Base-by-base conservation (phyloP, 495 filamentous ascomycete genomes). In the Annulohypoxylon maeteangense region DNA sequence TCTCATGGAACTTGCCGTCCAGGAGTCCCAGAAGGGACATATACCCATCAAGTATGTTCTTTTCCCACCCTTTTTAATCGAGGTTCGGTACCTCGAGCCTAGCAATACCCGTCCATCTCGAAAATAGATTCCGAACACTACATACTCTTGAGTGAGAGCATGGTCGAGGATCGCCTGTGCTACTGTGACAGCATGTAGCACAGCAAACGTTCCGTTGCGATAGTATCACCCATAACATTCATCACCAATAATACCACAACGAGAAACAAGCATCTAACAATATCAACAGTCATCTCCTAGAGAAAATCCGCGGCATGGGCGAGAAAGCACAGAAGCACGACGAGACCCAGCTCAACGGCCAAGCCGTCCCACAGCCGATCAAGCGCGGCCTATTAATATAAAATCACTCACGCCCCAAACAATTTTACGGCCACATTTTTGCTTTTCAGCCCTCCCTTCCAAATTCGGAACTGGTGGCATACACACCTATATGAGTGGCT, bases 41-140 rank as follows among this genome's bases (percentile, higher is more conserved):
- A 66, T 89, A 66, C 88, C 88, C 36, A 85, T 90, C 34, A 85
- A 82, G 87, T 89, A 84, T 76, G 87, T 79, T 51, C 58, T 70
- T 47, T 72, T 74, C 62, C 63, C 74, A 60, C 71, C 65, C 27
- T 31, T 72, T 56, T 58, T 72, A 27, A 48, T 78, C 16, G 40
- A 77, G 22, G 16, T 76, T 27, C 62, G 68, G 22, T 57, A 68
- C 38, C 62, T 36, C 12, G 18, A 42, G 12, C 8, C 34, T 20
- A 40, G 20, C 18, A 57, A 40, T n/a, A n/a, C 12, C 31, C 54
- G n/a, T 31, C 48, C 3, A 31, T 11, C 23, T 12, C 11, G 12
- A 31, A 18, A 18, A 53, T 10, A 6, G 23, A 18, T 47, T 7
- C 4, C 44, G 27, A 22, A 7, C 29, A 5, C 12, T 16, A 3